Conservation (phyloP, 1,284 basidiomycete species). For the Sanguinoderma infundibulare region DNA sequence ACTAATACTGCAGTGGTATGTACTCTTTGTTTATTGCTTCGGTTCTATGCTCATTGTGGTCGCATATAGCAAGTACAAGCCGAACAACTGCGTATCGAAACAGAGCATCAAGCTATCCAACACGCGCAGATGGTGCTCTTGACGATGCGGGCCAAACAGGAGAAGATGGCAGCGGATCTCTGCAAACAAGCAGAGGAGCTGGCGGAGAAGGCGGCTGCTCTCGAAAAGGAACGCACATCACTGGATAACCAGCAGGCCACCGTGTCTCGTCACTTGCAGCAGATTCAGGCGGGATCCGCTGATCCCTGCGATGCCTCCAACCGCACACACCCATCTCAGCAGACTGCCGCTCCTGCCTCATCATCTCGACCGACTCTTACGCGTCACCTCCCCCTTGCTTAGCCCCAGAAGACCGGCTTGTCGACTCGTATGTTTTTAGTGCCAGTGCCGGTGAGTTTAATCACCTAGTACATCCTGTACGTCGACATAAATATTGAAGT, state of each 20-base stretch:
- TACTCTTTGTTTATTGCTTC: neutral
- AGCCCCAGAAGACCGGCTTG: neutral
- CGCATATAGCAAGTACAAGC: neutral
- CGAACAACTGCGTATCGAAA: neutral
- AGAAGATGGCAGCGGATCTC: neutral
- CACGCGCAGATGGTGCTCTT: neutral
- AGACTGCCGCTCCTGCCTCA: neutral
- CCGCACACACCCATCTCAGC: no score
- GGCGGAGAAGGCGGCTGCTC: neutral
- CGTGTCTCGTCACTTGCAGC: neutral
- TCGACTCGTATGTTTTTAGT: neutral
- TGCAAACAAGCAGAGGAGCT: neutral
- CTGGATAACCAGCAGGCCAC: neutral
- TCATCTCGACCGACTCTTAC: neutral
- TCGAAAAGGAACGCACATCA: neutral
- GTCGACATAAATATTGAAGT: neutral
- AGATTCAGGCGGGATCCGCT: neutral
- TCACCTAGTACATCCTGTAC: no score
- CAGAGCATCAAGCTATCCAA: neutral
- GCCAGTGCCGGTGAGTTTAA: neutral
- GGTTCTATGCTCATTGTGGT: no score
- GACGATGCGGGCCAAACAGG: neutral
- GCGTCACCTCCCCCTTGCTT: no score
- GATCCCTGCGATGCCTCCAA: no score
- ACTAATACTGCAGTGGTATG: neutral